A percentile compares a stretch with the other conserved stretches of the same genome.
These are phyloP conservation scores for Papiliotrema flavescens DNA, from an alignment of 1,284 basidiomycete genomes.

Conservation along the genomic window DNA sequence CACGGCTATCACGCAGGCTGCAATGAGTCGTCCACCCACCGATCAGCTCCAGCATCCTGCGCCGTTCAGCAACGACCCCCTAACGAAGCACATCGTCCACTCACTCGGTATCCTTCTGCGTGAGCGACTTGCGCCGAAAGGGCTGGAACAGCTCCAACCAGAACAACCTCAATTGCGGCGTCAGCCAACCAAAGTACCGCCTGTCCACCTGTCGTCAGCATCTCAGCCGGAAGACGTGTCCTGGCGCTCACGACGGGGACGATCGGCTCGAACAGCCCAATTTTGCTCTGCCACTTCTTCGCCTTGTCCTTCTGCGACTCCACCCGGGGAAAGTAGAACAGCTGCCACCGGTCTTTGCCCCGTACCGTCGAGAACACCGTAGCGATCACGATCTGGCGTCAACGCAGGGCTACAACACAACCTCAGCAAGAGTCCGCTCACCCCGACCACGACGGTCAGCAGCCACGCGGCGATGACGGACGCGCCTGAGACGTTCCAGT, in stretches of 20 bases:
- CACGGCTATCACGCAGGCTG: neutral
- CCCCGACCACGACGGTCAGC: conserved; percentile 10
- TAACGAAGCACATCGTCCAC: no score
- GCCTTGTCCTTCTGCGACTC: neutral
- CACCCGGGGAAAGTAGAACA: conserved; percentile 2
- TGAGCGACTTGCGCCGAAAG: conserved; percentile 2
- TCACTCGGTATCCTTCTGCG: conserved; percentile 14
- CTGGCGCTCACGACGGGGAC: neutral
- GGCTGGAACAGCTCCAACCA: conserved; percentile 9
- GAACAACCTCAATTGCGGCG: conserved; percentile 11
- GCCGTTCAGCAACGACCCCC: no score
- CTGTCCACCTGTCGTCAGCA: neutral
- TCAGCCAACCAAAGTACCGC: conserved; percentile 12
- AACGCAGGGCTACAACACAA: no score
- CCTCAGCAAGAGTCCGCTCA: no score
- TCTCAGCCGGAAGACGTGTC: neutral
- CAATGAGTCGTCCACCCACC: neutral
- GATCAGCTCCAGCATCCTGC: conserved; percentile 4
- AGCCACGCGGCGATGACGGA: conserved; percentile 26
- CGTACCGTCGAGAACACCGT: conserved; percentile 12
- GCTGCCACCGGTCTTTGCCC: neutral
- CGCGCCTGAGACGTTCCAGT: conserved; percentile 27
- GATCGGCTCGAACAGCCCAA: neutral
- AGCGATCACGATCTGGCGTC: conserved; percentile 15
- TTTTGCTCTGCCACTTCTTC: neutral